phyloP scores from a whole-genome alignment of 2,329 filamentous ascomycete species.

The Claviceps maximensis region DNA sequence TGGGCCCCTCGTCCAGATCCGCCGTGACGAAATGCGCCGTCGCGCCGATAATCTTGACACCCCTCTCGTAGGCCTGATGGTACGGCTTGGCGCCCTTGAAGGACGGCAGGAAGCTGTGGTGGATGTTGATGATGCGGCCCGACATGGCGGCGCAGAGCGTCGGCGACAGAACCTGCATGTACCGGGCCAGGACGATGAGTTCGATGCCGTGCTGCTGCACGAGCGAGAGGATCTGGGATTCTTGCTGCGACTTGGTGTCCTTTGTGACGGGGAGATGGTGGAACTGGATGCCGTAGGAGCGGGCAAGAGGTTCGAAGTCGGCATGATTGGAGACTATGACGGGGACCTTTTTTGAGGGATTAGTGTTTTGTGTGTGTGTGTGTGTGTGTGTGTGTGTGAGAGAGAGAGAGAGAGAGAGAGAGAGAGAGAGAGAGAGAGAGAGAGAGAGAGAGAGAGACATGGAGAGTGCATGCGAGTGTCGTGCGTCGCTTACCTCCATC shows the following conservation, averaged over 20 bases:
- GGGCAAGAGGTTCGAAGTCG: conserved; percentile 55
- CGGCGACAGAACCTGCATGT: conserved; percentile 78
- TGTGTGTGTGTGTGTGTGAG: no score
- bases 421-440: not conserved
- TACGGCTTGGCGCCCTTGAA: conserved; percentile 87
- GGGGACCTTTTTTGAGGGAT: conserved; percentile 32
- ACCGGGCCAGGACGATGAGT: conserved; percentile 67
- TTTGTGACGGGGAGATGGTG: conserved; percentile 67
- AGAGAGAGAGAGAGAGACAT: not conserved
- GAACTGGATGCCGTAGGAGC: conserved; percentile 66
- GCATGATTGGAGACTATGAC: conserved; percentile 74
- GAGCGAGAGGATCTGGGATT: conserved; percentile 56
- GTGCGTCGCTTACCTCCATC: conserved; percentile 44
- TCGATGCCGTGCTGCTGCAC: conserved; percentile 58
- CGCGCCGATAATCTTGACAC: conserved; percentile 80
- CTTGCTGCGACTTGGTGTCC: conserved; percentile 65
- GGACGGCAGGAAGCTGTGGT: conserved; percentile 72
- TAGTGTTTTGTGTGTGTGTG: no score
- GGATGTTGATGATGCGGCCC: conserved; percentile 83
- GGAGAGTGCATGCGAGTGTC: no score
- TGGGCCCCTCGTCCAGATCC: conserved; percentile 74
- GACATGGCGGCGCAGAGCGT: conserved; percentile 65
- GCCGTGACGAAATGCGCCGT: conserved; percentile 79
- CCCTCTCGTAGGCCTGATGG: conserved; percentile 74
- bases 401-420: not conserved